These are phyloP conservation scores for Auriscalpium orientale DNA, from an alignment of 768 basidiomycete species.

Conservation along the genomic window DNA sequence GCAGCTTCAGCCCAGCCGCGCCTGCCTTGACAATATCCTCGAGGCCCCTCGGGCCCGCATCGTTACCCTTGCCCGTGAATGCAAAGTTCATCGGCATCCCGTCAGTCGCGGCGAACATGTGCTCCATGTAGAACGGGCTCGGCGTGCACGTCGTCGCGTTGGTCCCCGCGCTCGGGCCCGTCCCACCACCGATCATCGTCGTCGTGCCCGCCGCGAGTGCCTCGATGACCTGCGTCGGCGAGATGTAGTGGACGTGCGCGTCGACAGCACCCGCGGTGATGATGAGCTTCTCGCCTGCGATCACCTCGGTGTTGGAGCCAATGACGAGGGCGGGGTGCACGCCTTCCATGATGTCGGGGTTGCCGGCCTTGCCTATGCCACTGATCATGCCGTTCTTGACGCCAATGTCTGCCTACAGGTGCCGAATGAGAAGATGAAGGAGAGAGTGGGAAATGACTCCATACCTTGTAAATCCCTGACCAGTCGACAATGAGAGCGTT, in stretches of 20 bases:
- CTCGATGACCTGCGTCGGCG: slow-evolving; percentile 86
- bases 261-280: slow-evolving; percentile 92
- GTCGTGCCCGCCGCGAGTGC: slow-evolving; percentile 80
- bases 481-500: slow-evolving; percentile 94
- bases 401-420: slow-evolving; percentile 83
- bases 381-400: slow-evolving; percentile 75
- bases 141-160: slow-evolving; percentile 95
- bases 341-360: slow-evolving; percentile 85
- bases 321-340: slow-evolving; percentile 69
- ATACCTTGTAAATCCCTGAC: slow-evolving; percentile 90
- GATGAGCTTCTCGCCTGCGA: slow-evolving; percentile 93
- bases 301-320: slow-evolving; percentile 89
- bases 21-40: slow-evolving; percentile 81
- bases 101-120: slow-evolving; percentile 92
- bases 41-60: slow-evolving; percentile 64
- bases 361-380: slow-evolving; percentile 96
- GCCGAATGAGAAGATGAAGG: background rate
- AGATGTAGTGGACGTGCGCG: slow-evolving; percentile 91
- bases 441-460: background rate
- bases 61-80: slow-evolving; percentile 96
- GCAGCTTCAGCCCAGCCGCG: slow-evolving; percentile 85
- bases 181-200: slow-evolving; percentile 94
- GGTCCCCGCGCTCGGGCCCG: slow-evolving; percentile 85
- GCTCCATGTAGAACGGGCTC: slow-evolving; percentile 79
- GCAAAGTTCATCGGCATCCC: slow-evolving; percentile 85